Evolutionary conservation across 345 rosid genomes (phyloP), one percentile per base, ranked within the genome.

Genomic region (Brassica napus): DNA sequence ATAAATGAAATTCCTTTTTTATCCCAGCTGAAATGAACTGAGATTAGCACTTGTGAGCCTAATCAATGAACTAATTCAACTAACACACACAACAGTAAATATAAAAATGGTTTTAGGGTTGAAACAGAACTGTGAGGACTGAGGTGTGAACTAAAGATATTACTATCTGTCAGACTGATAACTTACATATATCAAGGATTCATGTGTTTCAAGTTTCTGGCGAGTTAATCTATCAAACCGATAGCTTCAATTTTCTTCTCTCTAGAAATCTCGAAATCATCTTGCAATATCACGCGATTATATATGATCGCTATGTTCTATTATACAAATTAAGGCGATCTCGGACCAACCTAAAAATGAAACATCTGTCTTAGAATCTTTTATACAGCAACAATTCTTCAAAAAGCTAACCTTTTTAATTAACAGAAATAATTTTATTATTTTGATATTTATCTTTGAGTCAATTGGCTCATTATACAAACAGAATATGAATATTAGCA

Each of bases 11-110:
- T 67, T 24, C 21, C 57, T 42, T 68, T 42, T 18, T 68, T 44
- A 24, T 42, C 21, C 18, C 31, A 12, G 6, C 8, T 24, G 16
- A 16, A 28, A 63, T 24, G 4, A 9, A 66, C 42, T 55, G 57
- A 35, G 55, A 65, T 34, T 65, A 8, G 57, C 49, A 74, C 71
- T 74, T 31, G 63, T 49, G 54, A 23, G 28, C 65, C 35, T 65
- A 34, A 54, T 34, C 39, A 61, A 61, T 72, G 63, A 73, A 49
- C 63, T 49, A 34, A 34, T 75, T 39, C 24, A 57, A 21, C 21
- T 6, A 31, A 55, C 57, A 14, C 28, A 24, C 16, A 49, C n/a
- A 54, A 65, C 65, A 52, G 15, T 32, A 65, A 12, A 60, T 44
- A 4, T 52, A 5, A 12, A 47, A 18, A 72, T 44, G 8, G 26